Percentiles rank a stretch among this genome's conserved stretches.
Conservation (phyloP, 164 flowering plant genomes). For the Umbilicus rupestris region DNA sequence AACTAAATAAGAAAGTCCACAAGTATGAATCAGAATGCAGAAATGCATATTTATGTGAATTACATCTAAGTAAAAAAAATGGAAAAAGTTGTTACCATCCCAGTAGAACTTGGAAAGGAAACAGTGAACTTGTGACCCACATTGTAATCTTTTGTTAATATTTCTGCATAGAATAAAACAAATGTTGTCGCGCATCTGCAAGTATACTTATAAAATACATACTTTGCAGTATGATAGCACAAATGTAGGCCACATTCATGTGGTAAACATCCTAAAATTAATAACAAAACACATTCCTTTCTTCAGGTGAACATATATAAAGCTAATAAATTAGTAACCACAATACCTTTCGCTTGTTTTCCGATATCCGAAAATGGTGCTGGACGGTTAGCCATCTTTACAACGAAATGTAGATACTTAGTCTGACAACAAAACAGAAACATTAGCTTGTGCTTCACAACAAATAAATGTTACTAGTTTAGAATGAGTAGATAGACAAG, state of each 20-base stretch:
- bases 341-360: not conserved
- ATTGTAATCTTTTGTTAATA: constrained; percentile 64
- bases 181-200: not conserved
- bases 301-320: not conserved
- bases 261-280: too few relatives aligned
- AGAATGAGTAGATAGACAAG: too few relatives aligned
- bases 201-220: not conserved
- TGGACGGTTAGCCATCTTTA: constrained; percentile 1
- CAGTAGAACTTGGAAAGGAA: constrained; percentile 35
- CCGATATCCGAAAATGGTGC: constrained; percentile 3
- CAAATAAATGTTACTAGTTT: not conserved
- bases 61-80: not conserved
- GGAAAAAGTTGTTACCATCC: constrained; percentile 35
- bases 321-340: not conserved
- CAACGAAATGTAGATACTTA: not conserved
- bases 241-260: too few relatives aligned
- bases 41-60: not conserved
- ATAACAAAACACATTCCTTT: not conserved
- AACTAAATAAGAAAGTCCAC: not conserved
- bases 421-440: not conserved
- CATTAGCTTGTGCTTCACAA: not conserved
- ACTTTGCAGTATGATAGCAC: too few relatives aligned
- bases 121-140: constrained; percentile 57
- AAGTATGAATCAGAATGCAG: not conserved
- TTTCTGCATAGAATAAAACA: constrained; percentile 32